Conservation (phyloP, 2,329 filamentous ascomycete genomes). For the Fonsecaea pedrosoi region DNA sequence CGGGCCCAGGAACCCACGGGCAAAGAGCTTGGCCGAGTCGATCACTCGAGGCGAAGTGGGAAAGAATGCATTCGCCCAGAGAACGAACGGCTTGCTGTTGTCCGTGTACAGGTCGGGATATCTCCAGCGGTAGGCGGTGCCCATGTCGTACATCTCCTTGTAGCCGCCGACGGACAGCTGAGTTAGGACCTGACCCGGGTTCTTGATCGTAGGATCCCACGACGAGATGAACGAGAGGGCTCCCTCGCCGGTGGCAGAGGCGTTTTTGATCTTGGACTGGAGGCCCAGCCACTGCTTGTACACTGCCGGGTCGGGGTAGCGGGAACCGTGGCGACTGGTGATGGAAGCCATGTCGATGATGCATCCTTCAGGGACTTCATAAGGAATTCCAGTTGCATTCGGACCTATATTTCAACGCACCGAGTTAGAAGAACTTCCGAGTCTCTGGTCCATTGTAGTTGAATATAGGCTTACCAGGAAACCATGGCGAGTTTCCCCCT, state of each 20-base stretch:
- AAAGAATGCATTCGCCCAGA: conserved; percentile 65
- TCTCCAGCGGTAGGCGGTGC: conserved; percentile 29
- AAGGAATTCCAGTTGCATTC: conserved; percentile 62
- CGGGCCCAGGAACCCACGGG: conserved; percentile 66
- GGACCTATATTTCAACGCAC: not conserved
- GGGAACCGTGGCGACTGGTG: conserved; percentile 66
- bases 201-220: conserved; percentile 65
- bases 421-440: not conserved
- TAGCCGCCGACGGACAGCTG: conserved; percentile 67
- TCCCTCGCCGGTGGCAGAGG: conserved; percentile 61
- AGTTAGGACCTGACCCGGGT: conserved; percentile 63
- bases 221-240: conserved; percentile 62
- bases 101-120: conserved; percentile 59
- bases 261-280: conserved; percentile 57
- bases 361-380: conserved; percentile 63
- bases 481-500: conserved; percentile 14
- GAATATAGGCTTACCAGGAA: conserved; percentile 52
- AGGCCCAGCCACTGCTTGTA: conserved; percentile 62
- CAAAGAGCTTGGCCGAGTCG: conserved; percentile 67
- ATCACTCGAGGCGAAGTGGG: conserved; percentile 65
- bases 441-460: not conserved
- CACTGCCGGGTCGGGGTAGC: conserved; percentile 68
- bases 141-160: conserved; percentile 62
- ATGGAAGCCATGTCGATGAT: conserved; percentile 67
- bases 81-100: conserved; percentile 58